Conservation (phyloP, 306 rosid species). For the Dalbergia cochinchinensis region DNA sequence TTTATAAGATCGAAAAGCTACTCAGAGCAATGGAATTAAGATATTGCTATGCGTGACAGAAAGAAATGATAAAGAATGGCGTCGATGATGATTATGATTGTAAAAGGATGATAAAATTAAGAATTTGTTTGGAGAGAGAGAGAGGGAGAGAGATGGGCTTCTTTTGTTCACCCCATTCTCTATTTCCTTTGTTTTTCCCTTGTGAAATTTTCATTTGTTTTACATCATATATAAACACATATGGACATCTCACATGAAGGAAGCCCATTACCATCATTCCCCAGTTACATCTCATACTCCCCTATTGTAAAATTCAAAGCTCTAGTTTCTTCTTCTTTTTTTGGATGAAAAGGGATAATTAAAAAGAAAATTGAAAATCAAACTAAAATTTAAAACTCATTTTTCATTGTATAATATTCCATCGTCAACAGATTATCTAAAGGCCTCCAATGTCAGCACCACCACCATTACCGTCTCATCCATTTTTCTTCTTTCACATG, state of each 20-base stretch:
- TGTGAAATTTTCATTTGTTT: constrained; percentile 51
- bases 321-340: constrained; percentile 37
- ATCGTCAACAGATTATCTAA: constrained; percentile 3
- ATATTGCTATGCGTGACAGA: constrained; percentile 40
- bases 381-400: constrained; percentile 51
- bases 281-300: constrained; percentile 53
- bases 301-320: constrained; percentile 49
- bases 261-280: constrained; percentile 16
- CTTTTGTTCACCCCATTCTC: constrained; percentile 2
- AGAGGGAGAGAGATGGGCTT: constrained; percentile 42
- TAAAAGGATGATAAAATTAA: not conserved
- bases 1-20: constrained; percentile 30
- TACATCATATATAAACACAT: constrained; percentile 65
- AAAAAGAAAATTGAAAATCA: constrained; percentile 26
- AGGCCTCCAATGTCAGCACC: not conserved
- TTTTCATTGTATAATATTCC: constrained; percentile 52
- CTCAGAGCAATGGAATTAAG: constrained; percentile 3
- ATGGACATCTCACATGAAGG: constrained; percentile 54
- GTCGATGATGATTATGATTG: constrained; percentile 12
- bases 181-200: not conserved
- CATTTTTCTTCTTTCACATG: constrained; percentile 57
- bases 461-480: not conserved
- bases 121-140: constrained; percentile 9
- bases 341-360: constrained; percentile 41
- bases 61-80: not conserved